A percentile compares a stretch with the other conserved stretches of the same genome.
phyloP scores from a whole-genome alignment of 225 moss, liverwort and hornwort species.

The Polytrichum formosum region DNA sequence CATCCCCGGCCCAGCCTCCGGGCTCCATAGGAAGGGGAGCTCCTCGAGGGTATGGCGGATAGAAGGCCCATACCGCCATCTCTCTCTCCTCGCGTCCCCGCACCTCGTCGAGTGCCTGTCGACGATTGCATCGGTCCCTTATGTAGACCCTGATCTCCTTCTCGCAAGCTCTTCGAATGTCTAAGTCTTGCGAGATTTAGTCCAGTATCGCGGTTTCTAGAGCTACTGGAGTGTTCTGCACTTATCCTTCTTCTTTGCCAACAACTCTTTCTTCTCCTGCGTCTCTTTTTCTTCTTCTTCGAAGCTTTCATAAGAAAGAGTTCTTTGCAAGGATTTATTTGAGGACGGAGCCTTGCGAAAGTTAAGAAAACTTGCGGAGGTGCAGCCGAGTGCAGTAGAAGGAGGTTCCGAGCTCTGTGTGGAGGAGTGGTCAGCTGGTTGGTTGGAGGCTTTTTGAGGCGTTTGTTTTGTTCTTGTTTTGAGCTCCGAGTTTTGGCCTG shows the following conservation, averaged over 20 bases:
- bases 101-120: neutral
- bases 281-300: too few species aligned
- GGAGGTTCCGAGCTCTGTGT: neutral
- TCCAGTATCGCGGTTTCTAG: too few species aligned
- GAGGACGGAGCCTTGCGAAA: too few species aligned
- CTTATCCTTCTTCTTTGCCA: too few species aligned
- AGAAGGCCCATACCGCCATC: neutral
- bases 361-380: neutral
- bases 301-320: too few species aligned
- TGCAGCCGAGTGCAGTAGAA: neutral
- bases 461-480: too few species aligned
- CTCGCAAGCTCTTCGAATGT: neutral
- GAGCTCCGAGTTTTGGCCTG: neutral
- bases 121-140: neutral
- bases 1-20: too few species aligned
- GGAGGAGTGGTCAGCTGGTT: too few species aligned
- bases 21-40: neutral
- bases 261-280: too few species aligned
- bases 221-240: too few species aligned
- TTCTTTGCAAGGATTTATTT: too few species aligned
- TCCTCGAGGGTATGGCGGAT: neutral
- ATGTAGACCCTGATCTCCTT: neutral
- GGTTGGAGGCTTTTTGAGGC: neutral
- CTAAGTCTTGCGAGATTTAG: too few species aligned
- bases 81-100: neutral